Conservation (phyloP, 2,329 filamentous ascomycete species). For the Arthrobotrys musiformis region DNA sequence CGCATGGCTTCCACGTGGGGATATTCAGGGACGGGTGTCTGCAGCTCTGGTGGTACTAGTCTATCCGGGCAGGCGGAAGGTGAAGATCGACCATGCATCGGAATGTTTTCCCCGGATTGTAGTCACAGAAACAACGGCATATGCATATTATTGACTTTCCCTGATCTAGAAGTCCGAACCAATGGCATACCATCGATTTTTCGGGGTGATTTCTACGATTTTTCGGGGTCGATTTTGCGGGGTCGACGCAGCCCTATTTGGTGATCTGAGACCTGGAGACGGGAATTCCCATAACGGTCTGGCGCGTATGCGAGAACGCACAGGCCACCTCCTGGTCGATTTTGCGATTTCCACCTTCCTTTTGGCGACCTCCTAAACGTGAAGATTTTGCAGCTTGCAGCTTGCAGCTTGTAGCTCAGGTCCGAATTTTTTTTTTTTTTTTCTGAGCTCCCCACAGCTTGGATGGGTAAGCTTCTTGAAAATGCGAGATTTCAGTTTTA, state of each 20-base stretch:
- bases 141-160: slow-evolving; percentile 3
- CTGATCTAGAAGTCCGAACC: slow-evolving; percentile 2
- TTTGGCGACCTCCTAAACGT: background rate
- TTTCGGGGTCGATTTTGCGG: background rate
- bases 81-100: slow-evolving; percentile 29
- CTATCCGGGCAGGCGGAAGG: slow-evolving; percentile 36
- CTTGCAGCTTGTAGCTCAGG: background rate
- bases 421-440: background rate
- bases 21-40: slow-evolving; percentile 33
- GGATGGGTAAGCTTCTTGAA: background rate
- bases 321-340: slow-evolving; percentile 10
- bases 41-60: slow-evolving; percentile 23
- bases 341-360: slow-evolving; percentile 16
- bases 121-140: slow-evolving; percentile 20
- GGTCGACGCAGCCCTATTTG: slow-evolving; percentile 26
- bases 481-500: background rate
- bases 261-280: background rate
- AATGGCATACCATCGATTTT: background rate
- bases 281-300: slow-evolving; percentile 2
- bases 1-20: slow-evolving; percentile 45
- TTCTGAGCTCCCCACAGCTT: slow-evolving; percentile 5
- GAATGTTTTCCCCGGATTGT: slow-evolving; percentile 5
- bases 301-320: slow-evolving; percentile 7
- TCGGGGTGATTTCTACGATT: background rate
- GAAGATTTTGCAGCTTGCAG: slow-evolving; percentile 12